Conservation (phyloP, 225 moss, liverwort and hornwort species). For the Bryum argenteum region DNA sequence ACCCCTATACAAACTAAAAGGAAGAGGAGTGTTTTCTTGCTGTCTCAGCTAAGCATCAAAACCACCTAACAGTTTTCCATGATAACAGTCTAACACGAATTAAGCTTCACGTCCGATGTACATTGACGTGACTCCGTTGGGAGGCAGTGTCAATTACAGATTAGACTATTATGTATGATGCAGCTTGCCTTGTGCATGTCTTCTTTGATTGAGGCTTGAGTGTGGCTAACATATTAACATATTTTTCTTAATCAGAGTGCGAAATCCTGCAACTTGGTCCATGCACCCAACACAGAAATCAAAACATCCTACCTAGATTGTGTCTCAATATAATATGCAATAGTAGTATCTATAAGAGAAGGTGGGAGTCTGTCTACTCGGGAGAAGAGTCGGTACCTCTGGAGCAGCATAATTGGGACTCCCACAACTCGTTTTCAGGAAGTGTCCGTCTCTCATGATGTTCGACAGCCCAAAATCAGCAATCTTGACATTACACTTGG, state of each 20-base stretch:
- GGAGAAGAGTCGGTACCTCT: constrained; percentile 30
- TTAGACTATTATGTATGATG: constrained; percentile 38
- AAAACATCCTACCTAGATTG: constrained; percentile 27
- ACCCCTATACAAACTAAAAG: no score
- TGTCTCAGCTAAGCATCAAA: constrained; percentile 17
- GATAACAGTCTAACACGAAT: constrained; percentile 15
- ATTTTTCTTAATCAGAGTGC: constrained; percentile 30
- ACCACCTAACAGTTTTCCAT: constrained; percentile 13
- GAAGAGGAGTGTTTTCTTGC: background rate
- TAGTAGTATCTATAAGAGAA: constrained; percentile 17
- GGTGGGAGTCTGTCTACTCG: background rate
- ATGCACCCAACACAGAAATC: constrained; percentile 51
- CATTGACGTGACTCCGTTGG: constrained; percentile 11
- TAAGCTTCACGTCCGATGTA: constrained; percentile 20
- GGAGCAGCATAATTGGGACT: constrained; percentile 61
- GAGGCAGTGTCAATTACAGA: constrained; percentile 25
- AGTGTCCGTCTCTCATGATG: constrained; percentile 58
- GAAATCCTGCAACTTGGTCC: constrained; percentile 45
- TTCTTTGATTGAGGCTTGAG: constrained; percentile 39
- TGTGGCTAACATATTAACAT: constrained; percentile 33
- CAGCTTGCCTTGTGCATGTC: constrained; percentile 53
- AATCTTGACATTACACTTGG: constrained; percentile 48
- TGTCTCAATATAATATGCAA: constrained; percentile 24
- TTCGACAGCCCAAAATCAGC: constrained; percentile 60
- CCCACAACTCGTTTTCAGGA: constrained; percentile 59